Evolutionary conservation across 495 filamentous ascomycete genomes (phyloP), one percentile per base, ranked within the genome.

Genomic region (Aspergillus baeticus): DNA sequence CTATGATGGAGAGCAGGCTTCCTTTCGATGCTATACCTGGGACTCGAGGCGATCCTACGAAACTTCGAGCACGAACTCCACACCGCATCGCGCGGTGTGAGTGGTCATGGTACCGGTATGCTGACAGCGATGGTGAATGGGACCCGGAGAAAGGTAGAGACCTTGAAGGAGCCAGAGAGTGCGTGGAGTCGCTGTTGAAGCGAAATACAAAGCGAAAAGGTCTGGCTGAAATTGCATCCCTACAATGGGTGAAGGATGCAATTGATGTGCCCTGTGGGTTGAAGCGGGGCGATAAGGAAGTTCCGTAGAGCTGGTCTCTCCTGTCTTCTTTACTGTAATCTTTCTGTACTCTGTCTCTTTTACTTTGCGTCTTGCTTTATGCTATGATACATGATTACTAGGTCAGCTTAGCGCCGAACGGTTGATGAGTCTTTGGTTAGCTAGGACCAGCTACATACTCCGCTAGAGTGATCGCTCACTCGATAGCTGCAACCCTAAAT

Each of bases 31-130:
- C 90, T 6, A 75, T 84, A 1, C 89, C 93, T 0, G 85, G 85
- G 10, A 86, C 86, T 37, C 78, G 82, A 36, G 88, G 90, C 51
- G 84, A 82, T 41, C 81, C 89, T 63, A 79, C 83, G 61, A 78
- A 81, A 60, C 84, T 89, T 71, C 81, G 88, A 45, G 85, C 82
- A 60, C 81, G 89, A 8, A 92, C 91, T 0, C 89, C 87, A 29
- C 95, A 98, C 67, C 85, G 91, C n/a, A 97, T 98, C 53, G 94
- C 95, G 5, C 79, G 94, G 11, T 87, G 88, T 42, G 94, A 98
- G 60, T 98, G 94, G 94, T 81, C 86, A 18, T 98, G 94, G 94
- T 85, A 87, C 49, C 85, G 87, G 50, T 95, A 87, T 61, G 89
- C 85, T 8, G 84, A 87, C 53, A 80, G 82, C 23, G 87, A 91